phyloP scores from a whole-genome alignment of 805 yeast genomes.

The Millerozyma acaciae region DNA sequence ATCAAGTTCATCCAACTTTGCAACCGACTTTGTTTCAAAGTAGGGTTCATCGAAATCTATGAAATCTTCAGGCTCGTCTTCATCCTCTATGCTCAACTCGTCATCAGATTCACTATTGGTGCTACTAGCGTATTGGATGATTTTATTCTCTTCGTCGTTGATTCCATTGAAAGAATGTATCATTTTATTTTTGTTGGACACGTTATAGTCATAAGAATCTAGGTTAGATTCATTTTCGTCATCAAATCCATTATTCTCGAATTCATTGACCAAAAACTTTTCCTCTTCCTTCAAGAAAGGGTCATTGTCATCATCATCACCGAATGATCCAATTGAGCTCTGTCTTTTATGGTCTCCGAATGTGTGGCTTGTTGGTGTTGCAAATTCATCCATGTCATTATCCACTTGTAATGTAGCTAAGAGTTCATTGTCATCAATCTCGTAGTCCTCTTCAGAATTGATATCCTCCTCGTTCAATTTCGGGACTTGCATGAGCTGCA shows the following conservation, averaged over 20 bases:
- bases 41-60: constrained; percentile 33
- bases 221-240: constrained; percentile 34
- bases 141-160: constrained; percentile 27
- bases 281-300: constrained; percentile 42
- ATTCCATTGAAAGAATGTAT: constrained; percentile 17
- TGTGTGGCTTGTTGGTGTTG: constrained; percentile 7
- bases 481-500: constrained; percentile 45
- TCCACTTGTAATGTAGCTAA: constrained; percentile 46
- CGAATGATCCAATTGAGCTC: constrained; percentile 29
- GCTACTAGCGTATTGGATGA: constrained; percentile 39
- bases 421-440: constrained; percentile 47
- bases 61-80: constrained; percentile 40
- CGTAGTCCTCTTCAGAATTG: constrained; percentile 64
- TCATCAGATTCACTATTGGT: constrained; percentile 36
- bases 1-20: constrained; percentile 24
- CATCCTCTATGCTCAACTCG: constrained; percentile 28
- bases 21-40: too few species aligned
- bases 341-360: constrained; percentile 14
- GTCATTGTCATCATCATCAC: constrained; percentile 33
- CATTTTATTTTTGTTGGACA: constrained; percentile 11
- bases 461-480: constrained; percentile 46
- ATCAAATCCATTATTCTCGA: constrained; percentile 44
- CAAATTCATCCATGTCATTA: constrained; percentile 40
- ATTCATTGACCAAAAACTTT: constrained; percentile 41
- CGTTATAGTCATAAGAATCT: constrained; percentile 13